Evolutionary conservation across 2,329 filamentous ascomycete species (phyloP), one percentile per base, ranked within the genome.

Genomic region (Diaporthe longicolla): DNA sequence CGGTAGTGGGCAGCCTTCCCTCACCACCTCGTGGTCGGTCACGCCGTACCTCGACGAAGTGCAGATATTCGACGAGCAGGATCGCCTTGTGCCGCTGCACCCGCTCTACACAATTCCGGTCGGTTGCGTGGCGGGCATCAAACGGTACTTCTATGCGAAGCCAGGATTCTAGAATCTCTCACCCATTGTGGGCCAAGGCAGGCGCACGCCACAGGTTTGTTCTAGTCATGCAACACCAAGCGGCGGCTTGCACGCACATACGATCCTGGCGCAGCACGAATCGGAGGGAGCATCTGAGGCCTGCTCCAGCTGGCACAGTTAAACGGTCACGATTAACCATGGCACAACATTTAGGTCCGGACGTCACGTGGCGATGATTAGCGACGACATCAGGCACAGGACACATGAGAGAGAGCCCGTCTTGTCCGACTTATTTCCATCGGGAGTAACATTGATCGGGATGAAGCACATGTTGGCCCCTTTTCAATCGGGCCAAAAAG

Each of bases 21-120:
- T 74, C 43, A 74, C 74, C 48, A 69, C 75, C 21, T 76, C 74
- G 71, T 90, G 88, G 86, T 81, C 82, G 74, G 87, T 85, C 74
- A 82, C 85, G 77, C 86, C 88, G 35, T 86, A 87, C 71, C 80
- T 83, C 76, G 85, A 87, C 71, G 89, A 88, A 61, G 86, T 86
- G 76, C 90, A 91, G 78, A 87, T 93, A 66, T 94, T 94, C 83
- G 91, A 94, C 74, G 89, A 93, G 78, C 84, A 87, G 73, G 94
- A 97, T 84, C 86, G 90, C 54, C 87, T 98, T 69, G 86, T 85
- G 69, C 86, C 93, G 21, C 88, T 94, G 52, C 95, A 98, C 83
- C 96, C 96, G 2, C 89, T 98, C 35, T 98, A 94, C 84, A 93
- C 94, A 76, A 92, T 98, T 77, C 94, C 95, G 6, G 91, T 93